A percentile compares a stretch with the other conserved stretches of the same genome.
These are phyloP conservation scores for Hyaloscypha bicolor DNA, from an alignment of 495 filamentous ascomycete species.

Conservation along the genomic window DNA sequence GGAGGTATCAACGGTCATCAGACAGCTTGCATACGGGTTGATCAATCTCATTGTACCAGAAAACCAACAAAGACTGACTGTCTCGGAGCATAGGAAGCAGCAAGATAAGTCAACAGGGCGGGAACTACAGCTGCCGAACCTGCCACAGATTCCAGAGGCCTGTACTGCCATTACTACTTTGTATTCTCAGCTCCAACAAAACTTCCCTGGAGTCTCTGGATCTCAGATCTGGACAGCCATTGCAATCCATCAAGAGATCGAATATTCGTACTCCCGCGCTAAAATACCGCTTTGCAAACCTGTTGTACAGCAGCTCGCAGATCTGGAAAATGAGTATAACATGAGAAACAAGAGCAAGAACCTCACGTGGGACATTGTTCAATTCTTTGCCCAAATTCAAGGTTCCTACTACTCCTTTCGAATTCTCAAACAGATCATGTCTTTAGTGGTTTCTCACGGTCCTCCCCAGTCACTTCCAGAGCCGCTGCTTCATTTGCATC, in stretches of 20 bases:
- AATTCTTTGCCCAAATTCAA: slow-evolving; percentile 64
- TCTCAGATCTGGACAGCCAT: slow-evolving; percentile 40
- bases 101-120: slow-evolving; percentile 39
- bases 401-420: slow-evolving; percentile 67
- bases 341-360: slow-evolving; percentile 29
- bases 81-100: slow-evolving; percentile 53
- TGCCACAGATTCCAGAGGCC: slow-evolving; percentile 26
- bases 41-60: slow-evolving; percentile 45
- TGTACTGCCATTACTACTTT: slow-evolving; percentile 28
- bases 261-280: slow-evolving; percentile 36
- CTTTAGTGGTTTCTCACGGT: slow-evolving; percentile 27
- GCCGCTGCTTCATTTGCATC: neutral
- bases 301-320: slow-evolving; percentile 23
- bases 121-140: slow-evolving; percentile 31
- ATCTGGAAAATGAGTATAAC: slow-evolving; percentile 20
- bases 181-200: slow-evolving; percentile 14
- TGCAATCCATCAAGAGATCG: slow-evolving; percentile 46
- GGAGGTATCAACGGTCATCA: slow-evolving; percentile 53
- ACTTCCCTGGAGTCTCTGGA: slow-evolving; percentile 12
- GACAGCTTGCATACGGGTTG: slow-evolving; percentile 61
- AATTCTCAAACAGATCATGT: slow-evolving; percentile 60
- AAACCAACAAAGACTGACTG: slow-evolving; percentile 20
- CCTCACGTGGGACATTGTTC: slow-evolving; percentile 60
- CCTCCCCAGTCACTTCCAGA: neutral
- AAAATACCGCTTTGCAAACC: slow-evolving; percentile 33